Percentiles rank a stretch among this genome's conserved stretches.
phyloP scores from a whole-genome alignment of 108 stramenopile genomes.

The Cylindrotheca fusiformis region DNA sequence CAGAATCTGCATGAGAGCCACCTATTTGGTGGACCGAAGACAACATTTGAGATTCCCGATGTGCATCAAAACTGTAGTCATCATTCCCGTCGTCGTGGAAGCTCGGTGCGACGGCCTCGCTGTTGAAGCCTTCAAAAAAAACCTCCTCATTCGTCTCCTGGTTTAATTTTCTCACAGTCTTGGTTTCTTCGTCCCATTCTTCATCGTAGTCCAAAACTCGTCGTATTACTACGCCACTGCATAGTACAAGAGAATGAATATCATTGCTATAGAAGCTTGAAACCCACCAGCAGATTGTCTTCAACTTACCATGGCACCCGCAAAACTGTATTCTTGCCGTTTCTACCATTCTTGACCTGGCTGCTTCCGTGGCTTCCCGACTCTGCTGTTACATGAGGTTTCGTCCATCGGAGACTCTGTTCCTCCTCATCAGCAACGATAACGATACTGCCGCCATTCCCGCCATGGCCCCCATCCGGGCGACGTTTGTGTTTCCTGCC shows the following conservation, averaged over 20 bases:
- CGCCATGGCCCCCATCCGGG: conserved; percentile 86
- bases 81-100: conserved; percentile 19
- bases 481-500: conserved; percentile 50
- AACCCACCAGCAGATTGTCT: background rate
- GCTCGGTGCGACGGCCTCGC: background rate
- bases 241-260: background rate
- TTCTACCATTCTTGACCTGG: conserved; percentile 56
- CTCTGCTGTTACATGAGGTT: conserved; percentile 52
- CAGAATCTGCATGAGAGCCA: conserved; percentile 12
- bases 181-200: conserved; percentile 47
- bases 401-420: conserved; percentile 54
- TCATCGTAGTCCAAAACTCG: conserved; percentile 71
- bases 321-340: conserved; percentile 67
- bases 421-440: conserved; percentile 67
- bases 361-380: conserved; percentile 57
- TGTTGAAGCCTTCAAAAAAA: conserved; percentile 17
- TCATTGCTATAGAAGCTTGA: background rate
- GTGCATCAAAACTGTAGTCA: conserved; percentile 4
- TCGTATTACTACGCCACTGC: conserved; percentile 70
- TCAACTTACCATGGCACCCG: conserved; percentile 56
- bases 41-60: background rate
- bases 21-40: background rate
- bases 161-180: conserved; percentile 15
- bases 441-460: conserved; percentile 73
- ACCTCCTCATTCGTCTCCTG: conserved; percentile 13